Evolutionary conservation across 2,329 filamentous ascomycete genomes (phyloP).

Genomic region (Phaeosphaeria sp.): DNA sequence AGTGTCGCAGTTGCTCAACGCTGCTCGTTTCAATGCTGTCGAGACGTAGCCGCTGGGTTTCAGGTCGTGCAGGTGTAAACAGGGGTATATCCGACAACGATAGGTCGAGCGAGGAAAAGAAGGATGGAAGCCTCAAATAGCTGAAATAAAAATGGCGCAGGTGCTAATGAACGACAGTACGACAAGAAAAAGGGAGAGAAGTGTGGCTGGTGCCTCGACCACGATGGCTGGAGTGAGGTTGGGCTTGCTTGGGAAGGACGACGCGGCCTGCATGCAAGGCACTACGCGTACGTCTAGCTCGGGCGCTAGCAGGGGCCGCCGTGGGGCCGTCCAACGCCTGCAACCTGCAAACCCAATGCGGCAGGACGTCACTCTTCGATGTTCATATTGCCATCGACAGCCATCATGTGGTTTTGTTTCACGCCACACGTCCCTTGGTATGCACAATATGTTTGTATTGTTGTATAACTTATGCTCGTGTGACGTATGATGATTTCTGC

Average conservation of each 20-base stretch:
- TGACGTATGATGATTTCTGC: background rate
- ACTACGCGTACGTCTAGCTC: conserved; percentile 6
- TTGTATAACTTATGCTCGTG: background rate
- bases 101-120: conserved; percentile 3
- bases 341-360: background rate
- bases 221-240: background rate
- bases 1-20: conserved; percentile 29
- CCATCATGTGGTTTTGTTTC: background rate
- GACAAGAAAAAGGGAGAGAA: background rate
- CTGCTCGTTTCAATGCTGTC: conserved; percentile 23
- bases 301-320: background rate
- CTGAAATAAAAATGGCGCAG: background rate
- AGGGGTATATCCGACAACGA: background rate
- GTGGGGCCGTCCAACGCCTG: conserved; percentile 1
- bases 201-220: background rate
- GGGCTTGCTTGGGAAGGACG: background rate
- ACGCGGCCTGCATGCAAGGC: conserved; percentile 13
- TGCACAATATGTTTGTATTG: background rate
- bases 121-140: background rate
- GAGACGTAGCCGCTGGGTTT: conserved; percentile 14
- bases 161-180: background rate
- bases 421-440: background rate
- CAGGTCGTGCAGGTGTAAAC: conserved; percentile 6
- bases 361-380: conserved; percentile 1
- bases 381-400: background rate